Conservation (phyloP, 129 eudicot genomes). For the Glebionis coronaria region DNA sequence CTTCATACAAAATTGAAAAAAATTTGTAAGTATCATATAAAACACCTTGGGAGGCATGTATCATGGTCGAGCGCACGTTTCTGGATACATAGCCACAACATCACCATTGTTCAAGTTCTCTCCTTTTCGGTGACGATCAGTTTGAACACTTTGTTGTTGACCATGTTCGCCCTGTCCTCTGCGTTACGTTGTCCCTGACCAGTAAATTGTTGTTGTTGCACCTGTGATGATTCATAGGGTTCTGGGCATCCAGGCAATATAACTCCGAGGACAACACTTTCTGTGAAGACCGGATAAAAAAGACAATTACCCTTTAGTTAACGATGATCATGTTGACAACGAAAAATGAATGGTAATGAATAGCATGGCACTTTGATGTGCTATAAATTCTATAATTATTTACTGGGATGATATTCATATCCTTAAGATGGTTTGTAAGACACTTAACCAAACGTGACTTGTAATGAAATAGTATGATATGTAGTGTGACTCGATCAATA, state of each 20-base stretch:
- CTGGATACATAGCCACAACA: slow-evolving; percentile 46
- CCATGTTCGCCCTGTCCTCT: not conserved
- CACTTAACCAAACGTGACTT: too few relatives aligned
- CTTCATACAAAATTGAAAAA: too few relatives aligned
- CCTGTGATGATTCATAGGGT: slow-evolving; percentile 39
- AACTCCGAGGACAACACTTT: slow-evolving; percentile 43
- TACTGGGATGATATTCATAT: too few relatives aligned
- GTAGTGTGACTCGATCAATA: too few relatives aligned
- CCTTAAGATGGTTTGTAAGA: too few relatives aligned
- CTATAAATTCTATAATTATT: too few relatives aligned
- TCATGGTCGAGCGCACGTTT: too few relatives aligned
- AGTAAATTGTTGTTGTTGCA: slow-evolving; percentile 33
- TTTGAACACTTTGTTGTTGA: too few relatives aligned
- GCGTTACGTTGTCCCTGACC: slow-evolving; percentile 7
- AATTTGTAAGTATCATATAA: too few relatives aligned
- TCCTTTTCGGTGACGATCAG: slow-evolving; percentile 54
- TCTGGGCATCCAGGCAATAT: slow-evolving; percentile 66
- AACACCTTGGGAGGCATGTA: too few relatives aligned
- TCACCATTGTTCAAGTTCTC: slow-evolving; percentile 46
- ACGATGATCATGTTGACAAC: not conserved
- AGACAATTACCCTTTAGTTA: not conserved
- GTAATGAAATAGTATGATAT: too few relatives aligned
- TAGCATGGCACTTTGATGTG: not conserved
- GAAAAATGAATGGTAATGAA: not conserved
- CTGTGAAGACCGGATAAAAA: slow-evolving; percentile 18